Base-by-base conservation (phyloP, 2,329 filamentous ascomycete species). In the Pseudopyrenochaeta lycopersici region DNA sequence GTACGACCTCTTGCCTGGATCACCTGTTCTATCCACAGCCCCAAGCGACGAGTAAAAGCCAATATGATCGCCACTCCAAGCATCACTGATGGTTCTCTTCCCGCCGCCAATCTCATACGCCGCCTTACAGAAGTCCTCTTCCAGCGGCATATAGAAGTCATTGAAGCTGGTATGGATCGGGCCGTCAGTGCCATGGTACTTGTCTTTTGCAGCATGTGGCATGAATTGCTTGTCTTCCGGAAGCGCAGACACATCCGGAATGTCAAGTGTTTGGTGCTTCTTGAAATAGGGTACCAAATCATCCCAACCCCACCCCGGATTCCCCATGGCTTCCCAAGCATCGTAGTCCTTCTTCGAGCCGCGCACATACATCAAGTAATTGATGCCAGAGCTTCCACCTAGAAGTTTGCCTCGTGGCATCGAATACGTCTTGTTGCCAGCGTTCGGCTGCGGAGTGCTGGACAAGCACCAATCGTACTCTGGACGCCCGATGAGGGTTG, bases 271-370 rank as follows among this genome's bases (percentile, higher is more conserved):
- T 14, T 39, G 36, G 14, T 39, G 36, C 43, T 59, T 61, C n/a
- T 44, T 76, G 57, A 76, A 75, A 58, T 74, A 76, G 10, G 70
- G 73, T n/a, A 73, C 44, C 27, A 82, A 52, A 20, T 74, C 74
- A 38, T 82, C 73, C 82, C 82, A 87, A 1, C 79, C 77, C 85
- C 85, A 88, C 1, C 83, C 84, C 2, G 68, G 44, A 59, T 87
- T 87, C 1, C 85, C 84, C 12, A 88, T 67, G 20, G 76, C 70
- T 36, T 77, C 80, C 85, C 85, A 88, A 2, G 76, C 77, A 66
- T 87, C 81, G 33, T 73, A 75, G 49, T 73, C 36, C 36, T 39
- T 39, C 20, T 18, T 39, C 36, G 36, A 39, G 17, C 36, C 36
- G 20, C 36, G 36, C 20, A 39, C 36, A 23, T 39, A 39, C 36